Evolutionary conservation across 2,329 filamentous ascomycete genomes (phyloP).

Genomic region (Periconia macrospinosa): DNA sequence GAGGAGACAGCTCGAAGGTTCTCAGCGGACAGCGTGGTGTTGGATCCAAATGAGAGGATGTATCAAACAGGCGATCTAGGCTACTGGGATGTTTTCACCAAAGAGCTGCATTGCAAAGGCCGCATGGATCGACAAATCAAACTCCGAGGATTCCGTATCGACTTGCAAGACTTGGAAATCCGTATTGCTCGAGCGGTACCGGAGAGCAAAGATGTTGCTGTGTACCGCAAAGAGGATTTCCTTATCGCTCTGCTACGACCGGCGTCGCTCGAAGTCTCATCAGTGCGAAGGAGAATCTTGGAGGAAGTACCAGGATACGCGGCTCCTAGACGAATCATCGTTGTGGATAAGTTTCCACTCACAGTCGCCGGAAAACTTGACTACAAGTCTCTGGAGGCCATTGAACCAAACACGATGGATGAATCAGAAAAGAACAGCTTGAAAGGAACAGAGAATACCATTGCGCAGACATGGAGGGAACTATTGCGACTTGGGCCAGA

Average conservation of each 20-base stretch:
- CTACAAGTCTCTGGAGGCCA: conserved; percentile 27
- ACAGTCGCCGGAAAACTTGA: conserved; percentile 38
- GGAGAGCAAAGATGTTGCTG: conserved; percentile 19
- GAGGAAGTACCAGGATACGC: conserved; percentile 19
- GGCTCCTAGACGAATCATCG: conserved; percentile 24
- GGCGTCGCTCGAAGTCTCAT: conserved; percentile 7
- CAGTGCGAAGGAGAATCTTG: conserved; percentile 3
- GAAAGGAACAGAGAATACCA: not conserved
- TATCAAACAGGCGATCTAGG: conserved; percentile 50
- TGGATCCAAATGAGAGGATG: conserved; percentile 27
- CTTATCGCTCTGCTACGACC: conserved; percentile 33
- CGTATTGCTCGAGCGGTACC: conserved; percentile 13
- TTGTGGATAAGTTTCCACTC: conserved; percentile 31
- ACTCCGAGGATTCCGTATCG: conserved; percentile 42
- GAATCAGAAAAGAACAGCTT: too few species aligned
- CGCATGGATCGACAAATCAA: conserved; percentile 50
- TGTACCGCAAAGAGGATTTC: conserved; percentile 24
- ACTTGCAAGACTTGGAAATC: conserved; percentile 45
- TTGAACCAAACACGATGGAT: not conserved
- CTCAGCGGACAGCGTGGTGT: conserved; percentile 30
- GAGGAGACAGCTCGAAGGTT: conserved; percentile 36
- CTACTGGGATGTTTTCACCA: conserved; percentile 32
- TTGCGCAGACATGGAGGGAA: conserved; percentile 2
- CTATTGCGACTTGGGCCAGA: conserved; percentile 4
- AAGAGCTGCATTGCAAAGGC: conserved; percentile 44